Evolutionary conservation across 805 yeast species (phyloP), one percentile per base, ranked within the genome.

Genomic region (Lachancea lanzarotensis): DNA sequence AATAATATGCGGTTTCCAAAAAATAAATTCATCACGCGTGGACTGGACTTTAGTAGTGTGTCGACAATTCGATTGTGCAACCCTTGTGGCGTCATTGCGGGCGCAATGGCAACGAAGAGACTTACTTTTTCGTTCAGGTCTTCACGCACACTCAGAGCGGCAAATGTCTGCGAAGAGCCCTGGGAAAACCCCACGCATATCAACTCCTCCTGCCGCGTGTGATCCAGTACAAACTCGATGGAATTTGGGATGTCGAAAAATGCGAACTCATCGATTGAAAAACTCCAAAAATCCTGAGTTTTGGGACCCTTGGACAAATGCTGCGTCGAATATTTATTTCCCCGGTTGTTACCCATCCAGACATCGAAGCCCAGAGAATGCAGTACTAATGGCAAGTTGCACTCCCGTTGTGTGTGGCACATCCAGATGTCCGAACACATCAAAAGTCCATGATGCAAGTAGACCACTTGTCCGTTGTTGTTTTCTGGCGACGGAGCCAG

Each of bases 131-230:
- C 53, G 61, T 85, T 86, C 45, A 90, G 69, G 2, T 72, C 70
- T 7, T 82, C 80, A 57, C 81, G 78, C 15, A 81, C 55, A 0
- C 93, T 76, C 18, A 88, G 68, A 10, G 95, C 74, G 0, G 95
- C 96, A 62, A 90, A 82, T 35, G 88, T 88, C 63, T 91, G 97
- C 1, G 97, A 95, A 0, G 95, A 81, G 17, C 98, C 98, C 63
- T 90, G 98, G 20, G 90, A 81, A 57, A 91, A 91, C 1, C 97
- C 98, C 51, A 91, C 74, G 57, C 88, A 90, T 0, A 80, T 75
- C 31, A 90, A 63, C 15, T 64, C 52, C 9, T 54, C 51, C 45
- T 55, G 65, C 2, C 69, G 62, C 1, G 89, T 79, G 26, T 66
- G 62, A 2, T 70, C 60, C 46, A 90, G 63, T 13, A 91, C 77